These are phyloP conservation scores for Cochliopodium minus DNA, from an alignment of 208 protist genomes.

Conservation along the genomic window DNA sequence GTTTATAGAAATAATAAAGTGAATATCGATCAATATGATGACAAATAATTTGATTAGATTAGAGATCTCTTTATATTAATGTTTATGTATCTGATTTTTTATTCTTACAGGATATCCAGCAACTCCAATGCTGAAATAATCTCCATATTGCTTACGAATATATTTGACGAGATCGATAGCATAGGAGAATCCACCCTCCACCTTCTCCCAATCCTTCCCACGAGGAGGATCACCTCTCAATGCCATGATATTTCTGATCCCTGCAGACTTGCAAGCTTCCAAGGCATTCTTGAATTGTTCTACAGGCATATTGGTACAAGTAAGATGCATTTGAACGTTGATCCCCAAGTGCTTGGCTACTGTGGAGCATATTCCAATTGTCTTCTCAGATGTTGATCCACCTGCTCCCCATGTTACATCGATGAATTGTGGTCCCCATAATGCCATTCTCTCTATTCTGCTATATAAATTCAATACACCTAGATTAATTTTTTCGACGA, in stretches of 20 bases:
- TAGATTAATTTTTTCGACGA: neutral
- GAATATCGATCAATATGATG: too few species aligned
- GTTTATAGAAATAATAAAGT: too few species aligned
- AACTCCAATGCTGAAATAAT: constrained; percentile 81
- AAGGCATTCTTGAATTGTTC: constrained; percentile 50
- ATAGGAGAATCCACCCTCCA: constrained; percentile 50
- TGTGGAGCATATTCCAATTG: constrained; percentile 49
- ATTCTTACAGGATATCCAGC: constrained; percentile 57
- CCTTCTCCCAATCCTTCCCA: constrained; percentile 36
- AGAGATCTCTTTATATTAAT: constrained; percentile 7
- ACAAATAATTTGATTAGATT: too few species aligned
- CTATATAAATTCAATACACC: constrained; percentile 54
- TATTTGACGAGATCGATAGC: constrained; percentile 76
- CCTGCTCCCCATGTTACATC: constrained; percentile 89
- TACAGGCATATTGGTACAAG: constrained; percentile 68
- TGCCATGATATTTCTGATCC: constrained; percentile 84
- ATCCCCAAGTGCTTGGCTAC: constrained; percentile 51
- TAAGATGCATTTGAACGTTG: constrained; percentile 76
- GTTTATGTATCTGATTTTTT: constrained; percentile 10
- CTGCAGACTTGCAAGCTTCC: constrained; percentile 45
- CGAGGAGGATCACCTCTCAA: constrained; percentile 65
- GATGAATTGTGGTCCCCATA: constrained; percentile 60
- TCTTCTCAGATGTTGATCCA: constrained; percentile 53
- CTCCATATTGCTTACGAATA: constrained; percentile 68
- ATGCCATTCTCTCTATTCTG: constrained; percentile 51